Evolutionary conservation across 2,329 filamentous ascomycete genomes (phyloP), one percentile per base, ranked within the genome.

Genomic region (Paraconiothyrium sp.): DNA sequence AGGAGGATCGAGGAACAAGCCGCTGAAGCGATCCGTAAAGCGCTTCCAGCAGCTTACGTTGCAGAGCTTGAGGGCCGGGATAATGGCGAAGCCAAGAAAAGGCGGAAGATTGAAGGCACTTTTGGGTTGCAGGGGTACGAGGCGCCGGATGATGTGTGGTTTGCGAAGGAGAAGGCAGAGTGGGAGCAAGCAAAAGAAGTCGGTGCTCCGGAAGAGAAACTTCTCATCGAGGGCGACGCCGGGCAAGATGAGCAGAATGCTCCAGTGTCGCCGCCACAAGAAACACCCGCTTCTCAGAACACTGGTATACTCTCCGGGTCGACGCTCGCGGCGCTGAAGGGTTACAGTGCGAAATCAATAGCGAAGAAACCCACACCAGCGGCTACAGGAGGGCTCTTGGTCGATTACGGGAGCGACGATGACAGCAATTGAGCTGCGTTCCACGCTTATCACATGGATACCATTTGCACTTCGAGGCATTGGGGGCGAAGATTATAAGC

Each of bases 51-150:
- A 0, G 92, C 93, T 32, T 98, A 95, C 67, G 90, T 99, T 0
- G 93, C 93, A 0, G 93, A 99, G 82, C 90, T 99, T 51, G 95
- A 99, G 78, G 95, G 95, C 16, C 88, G 92, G 54, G 93, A 97
- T 67, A 92, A 92, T 0, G 56, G 56, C 37, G 92, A 94, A 70
- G 91, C 93, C 44, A 86, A 89, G 74, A 98, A 97, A 82, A 85
- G 94, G 72, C 88, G 94, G 78, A 96, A 92, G 80, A 89, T 97
- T 30, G 93, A 97, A 77, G 93, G 76, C 5, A 90, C 87, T 24
- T 98, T 97, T 74, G 94, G 94, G 0, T 79, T 99, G 49, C 87
- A 94, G 58, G 94, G 94, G 1, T 98, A 97, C 76, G 92, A 98
- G 73, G 94, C 94, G 1, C 94, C 94, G 0, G 95, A 99, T 75